Evolutionary conservation across 805 yeast species (phyloP).

Genomic region (Hanseniaspora pseudoguilliermondii): DNA sequence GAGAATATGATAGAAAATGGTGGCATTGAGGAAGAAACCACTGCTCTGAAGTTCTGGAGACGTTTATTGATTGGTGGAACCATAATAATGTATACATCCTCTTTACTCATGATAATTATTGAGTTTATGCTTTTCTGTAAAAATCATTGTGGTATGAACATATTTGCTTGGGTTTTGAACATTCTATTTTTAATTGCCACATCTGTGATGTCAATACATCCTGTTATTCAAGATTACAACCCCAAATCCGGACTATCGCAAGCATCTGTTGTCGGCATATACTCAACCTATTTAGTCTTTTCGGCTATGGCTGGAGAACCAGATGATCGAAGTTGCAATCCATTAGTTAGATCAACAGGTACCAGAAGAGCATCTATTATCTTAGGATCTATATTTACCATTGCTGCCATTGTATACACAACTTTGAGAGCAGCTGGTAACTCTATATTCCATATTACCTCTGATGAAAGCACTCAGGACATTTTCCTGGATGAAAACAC

Average conservation of each 20-base stretch:
- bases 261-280: conserved; percentile 86
- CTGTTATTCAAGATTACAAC: conserved; percentile 77
- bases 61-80: conserved; percentile 77
- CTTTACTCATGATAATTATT: conserved; percentile 56
- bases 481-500: conserved; percentile 16
- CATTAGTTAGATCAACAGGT: conserved; percentile 75
- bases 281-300: conserved; percentile 81
- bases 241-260: conserved; percentile 96
- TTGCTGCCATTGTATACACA: conserved; percentile 90
- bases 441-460: conserved; percentile 43
- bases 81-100: conserved; percentile 62
- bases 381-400: conserved; percentile 85
- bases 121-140: conserved; percentile 79
- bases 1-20: conserved; percentile 24
- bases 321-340: conserved; percentile 85
- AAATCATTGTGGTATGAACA: conserved; percentile 75
- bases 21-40: background rate
- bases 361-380: conserved; percentile 81
- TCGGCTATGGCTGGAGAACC: conserved; percentile 95
- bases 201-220: conserved; percentile 62
- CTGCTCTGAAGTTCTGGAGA: conserved; percentile 47
- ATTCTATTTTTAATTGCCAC: conserved; percentile 50
- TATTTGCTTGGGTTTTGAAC: conserved; percentile 72
- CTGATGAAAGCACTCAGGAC: conserved; percentile 24
- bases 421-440: conserved; percentile 93